phyloP scores from a whole-genome alignment of 768 basidiomycete genomes.

The Russula griseocarnosa region DNA sequence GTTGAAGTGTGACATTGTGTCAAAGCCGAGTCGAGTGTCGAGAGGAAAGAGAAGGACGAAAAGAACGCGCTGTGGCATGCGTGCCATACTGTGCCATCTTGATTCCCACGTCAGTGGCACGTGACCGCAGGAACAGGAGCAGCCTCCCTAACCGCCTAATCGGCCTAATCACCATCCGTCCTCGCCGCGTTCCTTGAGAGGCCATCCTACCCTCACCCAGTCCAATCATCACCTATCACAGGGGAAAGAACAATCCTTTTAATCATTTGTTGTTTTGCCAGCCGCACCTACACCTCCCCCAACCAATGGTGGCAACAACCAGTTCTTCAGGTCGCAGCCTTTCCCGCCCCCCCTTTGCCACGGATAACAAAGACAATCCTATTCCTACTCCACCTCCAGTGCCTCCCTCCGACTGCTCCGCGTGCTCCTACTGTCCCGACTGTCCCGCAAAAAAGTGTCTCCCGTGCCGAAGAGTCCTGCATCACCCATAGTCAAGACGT shows the following conservation, averaged over 20 bases:
- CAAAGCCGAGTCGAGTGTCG: no score
- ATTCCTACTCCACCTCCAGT: conserved; percentile 38
- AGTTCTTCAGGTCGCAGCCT: conserved; percentile 61
- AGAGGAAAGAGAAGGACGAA: no score
- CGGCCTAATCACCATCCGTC: no score
- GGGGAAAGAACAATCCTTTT: conserved; percentile 76
- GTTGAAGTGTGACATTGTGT: no score
- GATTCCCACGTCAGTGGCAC: no score
- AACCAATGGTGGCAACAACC: conserved; percentile 59
- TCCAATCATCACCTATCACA: no score
- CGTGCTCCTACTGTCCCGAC: background rate
- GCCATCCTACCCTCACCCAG: no score
- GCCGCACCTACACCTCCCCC: conserved; percentile 36
- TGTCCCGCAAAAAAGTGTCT: conserved; percentile 15
- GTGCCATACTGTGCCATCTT: no score
- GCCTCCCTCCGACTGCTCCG: background rate
- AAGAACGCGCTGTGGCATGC: no score
- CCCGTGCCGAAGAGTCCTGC: conserved; percentile 46
- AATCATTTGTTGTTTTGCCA: conserved; percentile 52
- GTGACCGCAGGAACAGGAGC: no score
- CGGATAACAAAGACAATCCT: conserved; percentile 34
- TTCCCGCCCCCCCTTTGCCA: conserved; percentile 32
- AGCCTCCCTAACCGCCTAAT: no score
- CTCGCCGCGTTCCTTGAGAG: no score
- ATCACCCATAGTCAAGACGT: conserved; percentile 49